Evolutionary conservation across 257 asterid genomes (phyloP), one percentile per base, ranked within the genome.

Genomic region (Rhazya stricta): DNA sequence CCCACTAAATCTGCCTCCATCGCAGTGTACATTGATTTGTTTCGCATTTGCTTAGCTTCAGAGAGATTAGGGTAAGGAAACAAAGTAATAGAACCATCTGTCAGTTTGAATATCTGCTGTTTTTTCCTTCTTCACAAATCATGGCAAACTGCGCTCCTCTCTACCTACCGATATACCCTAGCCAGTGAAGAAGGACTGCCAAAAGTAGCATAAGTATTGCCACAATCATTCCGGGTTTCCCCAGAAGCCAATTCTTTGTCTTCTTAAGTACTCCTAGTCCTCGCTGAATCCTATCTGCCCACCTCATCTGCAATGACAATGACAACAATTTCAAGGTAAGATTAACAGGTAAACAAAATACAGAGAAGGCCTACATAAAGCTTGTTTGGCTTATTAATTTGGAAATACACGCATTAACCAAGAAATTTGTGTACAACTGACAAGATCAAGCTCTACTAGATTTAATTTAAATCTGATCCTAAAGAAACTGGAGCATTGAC

Each of bases 201-300:
- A 95, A 74, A 83, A 92, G 85, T 30, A 95, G 96, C 88, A 91
- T 86, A 66, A 84, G 54, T 42, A 92, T 46, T 30, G 97, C 99
- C 91, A 91, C 76, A 46, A 92, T 77, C 96, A 92, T 84, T 76
- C 99, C 99, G 2, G 94, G 86, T 74, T 82, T 90, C 51, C 98
- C 98, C 39, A 95, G 88, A 60, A 95, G 83, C 89, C 88, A 92
- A 65, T 88, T 92, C 88, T 95, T 95, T 0, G 96, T 92, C 90
- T 87, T 95, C 87, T 82, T 88, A 1, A 89, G 98, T 68, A 94
- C 95, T 84, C 86, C 96, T 23, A 87, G 89, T 15, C 93, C 96
- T 34, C 91, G 88, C 80, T 91, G 98, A 73, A 85, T 39, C 83
- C 89, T 89, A 78, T 95, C 97, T 4, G 89, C 96, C 99, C 99